Conservation (phyloP, 768 basidiomycete genomes). For the Lactifluus pinguis region DNA sequence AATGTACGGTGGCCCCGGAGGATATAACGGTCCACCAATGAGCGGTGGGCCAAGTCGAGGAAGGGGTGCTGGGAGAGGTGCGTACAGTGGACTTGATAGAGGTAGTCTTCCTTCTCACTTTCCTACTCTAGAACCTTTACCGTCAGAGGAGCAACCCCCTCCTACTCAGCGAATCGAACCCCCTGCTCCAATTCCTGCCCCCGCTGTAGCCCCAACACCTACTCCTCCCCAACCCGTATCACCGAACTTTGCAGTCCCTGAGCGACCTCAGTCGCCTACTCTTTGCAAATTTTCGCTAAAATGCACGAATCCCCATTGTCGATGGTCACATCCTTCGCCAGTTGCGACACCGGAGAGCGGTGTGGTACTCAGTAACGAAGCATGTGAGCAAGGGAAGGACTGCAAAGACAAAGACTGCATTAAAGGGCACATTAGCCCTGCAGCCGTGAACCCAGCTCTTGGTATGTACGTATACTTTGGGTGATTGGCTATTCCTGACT, state of each 20-base stretch:
- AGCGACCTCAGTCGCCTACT: slow-evolving; percentile 77
- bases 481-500: not conserved
- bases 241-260: slow-evolving; percentile 50
- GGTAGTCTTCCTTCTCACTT: slow-evolving; percentile 16
- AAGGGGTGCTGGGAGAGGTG: slow-evolving; percentile 26
- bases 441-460: slow-evolving; percentile 52
- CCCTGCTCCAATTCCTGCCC: slow-evolving; percentile 17
- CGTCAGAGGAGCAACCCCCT: slow-evolving; percentile 16
- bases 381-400: slow-evolving; percentile 80
- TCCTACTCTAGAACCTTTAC: slow-evolving; percentile 11
- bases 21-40: slow-evolving; percentile 28
- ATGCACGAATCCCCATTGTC: slow-evolving; percentile 83
- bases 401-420: slow-evolving; percentile 94
- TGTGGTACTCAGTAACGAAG: slow-evolving; percentile 87
- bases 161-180: slow-evolving; percentile 18
- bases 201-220: slow-evolving; percentile 21
- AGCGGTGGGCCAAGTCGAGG: slow-evolving; percentile 38
- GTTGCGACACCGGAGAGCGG: slow-evolving; percentile 93
- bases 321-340: slow-evolving; percentile 94
- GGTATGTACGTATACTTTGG: slow-evolving; percentile 31
- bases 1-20: slow-evolving; percentile 31
- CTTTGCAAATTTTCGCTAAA: slow-evolving; percentile 91
- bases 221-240: slow-evolving; percentile 26
- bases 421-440: slow-evolving; percentile 85
- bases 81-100: slow-evolving; percentile 14